Evolutionary conservation across 192 early-diverging fungal genomes (phyloP).

Genomic region (Mortierella alpina): DNA sequence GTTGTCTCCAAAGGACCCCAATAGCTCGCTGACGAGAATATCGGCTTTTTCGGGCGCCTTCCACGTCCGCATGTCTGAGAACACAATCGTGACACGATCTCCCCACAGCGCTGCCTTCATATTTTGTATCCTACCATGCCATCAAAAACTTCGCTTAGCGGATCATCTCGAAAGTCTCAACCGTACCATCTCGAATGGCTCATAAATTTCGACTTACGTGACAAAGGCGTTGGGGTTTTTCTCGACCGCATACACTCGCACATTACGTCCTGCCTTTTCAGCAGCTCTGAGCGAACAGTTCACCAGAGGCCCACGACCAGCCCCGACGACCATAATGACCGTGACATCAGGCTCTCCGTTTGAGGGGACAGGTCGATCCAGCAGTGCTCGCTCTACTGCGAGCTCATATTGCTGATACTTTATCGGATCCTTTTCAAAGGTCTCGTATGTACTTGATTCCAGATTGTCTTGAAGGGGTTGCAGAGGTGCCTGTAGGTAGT

Average conservation of each 20-base stretch:
- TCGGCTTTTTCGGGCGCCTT: constrained; percentile 79
- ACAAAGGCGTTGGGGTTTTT: constrained; percentile 98
- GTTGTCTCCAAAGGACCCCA: constrained; percentile 99
- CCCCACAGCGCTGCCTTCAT: constrained; percentile 83
- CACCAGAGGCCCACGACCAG: constrained; percentile 95
- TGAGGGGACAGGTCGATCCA: constrained; percentile 58
- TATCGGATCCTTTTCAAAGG: constrained; percentile 94
- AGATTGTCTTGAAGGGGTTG: constrained; percentile 96
- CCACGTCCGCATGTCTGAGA: constrained; percentile 93
- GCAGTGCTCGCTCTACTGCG: constrained; percentile 67
- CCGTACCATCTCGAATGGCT: neutral
- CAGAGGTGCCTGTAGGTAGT: constrained; percentile 87
- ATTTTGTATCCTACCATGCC: constrained; percentile 69
- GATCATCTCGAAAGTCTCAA: neutral
- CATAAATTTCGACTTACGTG: constrained; percentile 59
- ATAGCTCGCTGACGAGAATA: constrained; percentile 94
- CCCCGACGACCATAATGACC: constrained; percentile 93
- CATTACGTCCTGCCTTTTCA: constrained; percentile 62
- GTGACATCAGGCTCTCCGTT: constrained; percentile 49
- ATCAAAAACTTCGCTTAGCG: neutral
- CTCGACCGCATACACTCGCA: constrained; percentile 89
- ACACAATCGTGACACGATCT: constrained; percentile 83
- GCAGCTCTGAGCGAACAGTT: constrained; percentile 86
- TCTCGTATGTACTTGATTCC: constrained; percentile 93
- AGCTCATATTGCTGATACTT: constrained; percentile 94